Percentiles rank a stretch among this genome's conserved stretches.
phyloP scores from a whole-genome alignment of 116 monocot genomes.

The Dioscorea cayenensis region DNA sequence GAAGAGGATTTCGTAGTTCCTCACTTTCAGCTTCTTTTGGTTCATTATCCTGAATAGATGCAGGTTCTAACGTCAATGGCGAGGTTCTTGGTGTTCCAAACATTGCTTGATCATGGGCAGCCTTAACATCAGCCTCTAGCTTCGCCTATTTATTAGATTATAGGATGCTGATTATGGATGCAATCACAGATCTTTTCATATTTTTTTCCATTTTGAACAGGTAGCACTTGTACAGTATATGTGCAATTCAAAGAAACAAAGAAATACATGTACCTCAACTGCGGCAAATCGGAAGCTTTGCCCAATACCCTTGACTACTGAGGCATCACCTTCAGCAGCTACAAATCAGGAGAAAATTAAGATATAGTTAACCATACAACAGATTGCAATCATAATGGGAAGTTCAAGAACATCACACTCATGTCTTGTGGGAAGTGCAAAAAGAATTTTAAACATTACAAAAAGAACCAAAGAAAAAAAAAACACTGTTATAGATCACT shows the following conservation, averaged over 20 bases:
- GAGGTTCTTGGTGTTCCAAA: slow-evolving; percentile 54
- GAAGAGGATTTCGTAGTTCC: slow-evolving; percentile 13
- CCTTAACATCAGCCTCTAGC: slow-evolving; percentile 70
- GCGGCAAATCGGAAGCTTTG: slow-evolving; percentile 80
- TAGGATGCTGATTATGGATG: not conserved
- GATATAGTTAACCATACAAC: not conserved
- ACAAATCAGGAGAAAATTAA: slow-evolving; percentile 5
- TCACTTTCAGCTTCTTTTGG: slow-evolving; percentile 9
- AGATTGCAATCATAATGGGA: not conserved
- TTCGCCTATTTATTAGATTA: slow-evolving; percentile 45
- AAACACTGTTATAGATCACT: too few species aligned
- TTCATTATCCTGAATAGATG: slow-evolving; percentile 9
- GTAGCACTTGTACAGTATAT: not conserved
- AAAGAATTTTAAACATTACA: too few species aligned
- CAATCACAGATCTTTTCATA: not conserved
- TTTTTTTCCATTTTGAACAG: not conserved
- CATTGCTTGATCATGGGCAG: slow-evolving; percentile 90
- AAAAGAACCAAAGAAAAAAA: too few species aligned
- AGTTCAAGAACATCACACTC: too few species aligned
- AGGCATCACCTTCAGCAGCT: slow-evolving; percentile 83
- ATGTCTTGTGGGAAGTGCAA: too few species aligned
- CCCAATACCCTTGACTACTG: slow-evolving; percentile 66
- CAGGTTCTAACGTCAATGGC: slow-evolving; percentile 17
- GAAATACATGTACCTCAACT: slow-evolving; percentile 47
- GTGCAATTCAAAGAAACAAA: not conserved